These are phyloP conservation scores for Sugiyamaella boreocaroliniensis DNA, from an alignment of 805 yeast species.

Conservation along the genomic window DNA sequence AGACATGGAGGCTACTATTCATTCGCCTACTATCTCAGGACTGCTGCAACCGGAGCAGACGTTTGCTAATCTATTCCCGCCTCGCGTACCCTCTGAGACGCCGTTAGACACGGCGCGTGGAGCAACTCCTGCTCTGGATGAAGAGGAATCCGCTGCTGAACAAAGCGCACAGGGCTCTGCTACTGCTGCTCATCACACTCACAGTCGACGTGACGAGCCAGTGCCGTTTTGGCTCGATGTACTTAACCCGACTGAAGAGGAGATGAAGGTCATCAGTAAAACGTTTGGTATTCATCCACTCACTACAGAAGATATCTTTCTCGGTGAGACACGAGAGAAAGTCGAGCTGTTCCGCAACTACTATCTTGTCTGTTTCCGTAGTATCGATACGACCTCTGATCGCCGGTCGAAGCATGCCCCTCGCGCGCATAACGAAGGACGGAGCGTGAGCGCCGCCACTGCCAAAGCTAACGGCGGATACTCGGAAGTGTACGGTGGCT, in stretches of 20 bases:
- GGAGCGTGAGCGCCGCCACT: not conserved
- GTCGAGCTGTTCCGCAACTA: constrained; percentile 88
- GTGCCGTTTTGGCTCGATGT: constrained; percentile 86
- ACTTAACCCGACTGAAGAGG: constrained; percentile 90
- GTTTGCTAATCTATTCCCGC: constrained; percentile 56
- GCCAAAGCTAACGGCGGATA: not conserved
- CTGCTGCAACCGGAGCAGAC: constrained; percentile 55
- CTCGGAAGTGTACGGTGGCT: not conserved
- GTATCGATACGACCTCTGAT: constrained; percentile 55
- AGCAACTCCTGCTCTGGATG: constrained; percentile 1
- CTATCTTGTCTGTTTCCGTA: constrained; percentile 84
- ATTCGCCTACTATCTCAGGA: constrained; percentile 83
- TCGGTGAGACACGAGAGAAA: constrained; percentile 92
- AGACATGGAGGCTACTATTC: constrained; percentile 81
- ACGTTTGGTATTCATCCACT: constrained; percentile 94
- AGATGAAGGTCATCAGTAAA: constrained; percentile 84
- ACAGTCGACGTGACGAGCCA: constrained; percentile 6
- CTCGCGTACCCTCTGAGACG: constrained; percentile 6
- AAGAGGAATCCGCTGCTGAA: not conserved
- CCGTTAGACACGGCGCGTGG: constrained; percentile 8
- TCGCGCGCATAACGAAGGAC: not conserved
- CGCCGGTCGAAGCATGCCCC: not conserved
- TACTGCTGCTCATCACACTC: not conserved
- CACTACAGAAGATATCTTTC: constrained; percentile 88
- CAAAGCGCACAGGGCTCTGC: not conserved